These are phyloP conservation scores for Sporothrix pseudoabietina DNA, from an alignment of 2,329 filamentous ascomycete species.

Conservation along the genomic window DNA sequence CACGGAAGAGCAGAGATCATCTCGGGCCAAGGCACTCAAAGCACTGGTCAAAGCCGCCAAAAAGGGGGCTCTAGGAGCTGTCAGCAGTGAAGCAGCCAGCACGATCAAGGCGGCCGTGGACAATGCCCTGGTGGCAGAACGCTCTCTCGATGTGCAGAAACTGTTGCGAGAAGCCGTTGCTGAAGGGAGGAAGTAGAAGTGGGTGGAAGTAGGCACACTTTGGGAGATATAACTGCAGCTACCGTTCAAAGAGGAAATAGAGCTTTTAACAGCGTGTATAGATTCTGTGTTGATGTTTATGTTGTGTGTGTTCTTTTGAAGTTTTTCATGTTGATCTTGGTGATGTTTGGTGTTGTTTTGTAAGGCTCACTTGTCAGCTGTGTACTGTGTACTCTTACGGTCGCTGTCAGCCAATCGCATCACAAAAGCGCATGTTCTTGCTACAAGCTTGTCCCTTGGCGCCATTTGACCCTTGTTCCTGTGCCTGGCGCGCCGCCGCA, in stretches of 20 bases:
- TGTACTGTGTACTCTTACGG: not conserved
- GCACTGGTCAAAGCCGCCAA: constrained; percentile 48
- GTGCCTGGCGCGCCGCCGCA: not conserved
- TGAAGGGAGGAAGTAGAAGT: constrained; percentile 6
- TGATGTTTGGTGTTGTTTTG: too few relatives aligned
- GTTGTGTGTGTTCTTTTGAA: not conserved
- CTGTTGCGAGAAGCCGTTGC: constrained; percentile 37
- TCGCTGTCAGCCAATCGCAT: constrained; percentile 1
- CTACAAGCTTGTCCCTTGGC: constrained; percentile 12
- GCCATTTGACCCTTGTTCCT: not conserved
- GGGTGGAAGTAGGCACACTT: not conserved
- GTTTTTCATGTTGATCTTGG: too few relatives aligned
- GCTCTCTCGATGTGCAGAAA: constrained; percentile 42
- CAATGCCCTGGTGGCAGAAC: constrained; percentile 40
- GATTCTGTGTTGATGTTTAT: not conserved
- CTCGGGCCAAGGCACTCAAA: constrained; percentile 51
- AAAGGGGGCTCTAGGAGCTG: constrained; percentile 48
- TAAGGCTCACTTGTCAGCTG: too few relatives aligned
- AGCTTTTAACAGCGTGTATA: not conserved
- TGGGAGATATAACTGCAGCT: too few relatives aligned
- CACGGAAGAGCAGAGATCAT: constrained; percentile 55
- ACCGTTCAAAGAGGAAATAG: not conserved
- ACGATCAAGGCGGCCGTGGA: constrained; percentile 56
- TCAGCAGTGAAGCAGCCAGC: constrained; percentile 28
- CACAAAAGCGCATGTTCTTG: not conserved